Evolutionary conservation across 2,329 filamentous ascomycete species (phyloP), one percentile per base, ranked within the genome.

Genomic region (Sporothrix mexicana): DNA sequence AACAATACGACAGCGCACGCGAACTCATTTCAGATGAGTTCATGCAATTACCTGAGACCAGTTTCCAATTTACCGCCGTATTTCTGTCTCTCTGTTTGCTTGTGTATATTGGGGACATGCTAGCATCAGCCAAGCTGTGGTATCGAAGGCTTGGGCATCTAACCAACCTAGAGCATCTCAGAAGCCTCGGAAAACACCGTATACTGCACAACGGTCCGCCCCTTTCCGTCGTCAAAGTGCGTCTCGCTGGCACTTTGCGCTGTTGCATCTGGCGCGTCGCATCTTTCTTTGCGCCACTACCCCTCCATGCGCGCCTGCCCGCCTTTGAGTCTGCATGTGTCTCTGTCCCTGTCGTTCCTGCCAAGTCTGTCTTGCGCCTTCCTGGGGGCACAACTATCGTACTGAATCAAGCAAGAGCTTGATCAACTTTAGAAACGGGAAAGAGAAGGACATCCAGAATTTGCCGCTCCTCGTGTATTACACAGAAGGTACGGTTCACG

Each of bases 251-350:
- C 51, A 53, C 15, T 23, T 41, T 30, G 57, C 25, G 23, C 30
- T 61, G 57, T 12, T 49, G 41, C 41, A 66, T 66, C 61, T 20
- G 30, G 59, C 59, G 45, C 23, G 23, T 67, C 64, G 45, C 62
- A 67, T 51, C 23, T 67, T 20, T 51, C 23, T 67, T 20, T 25
- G 47, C 64, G 64, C 64, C 45, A 15, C 13, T 51, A 25, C 62
- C 64, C 64, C 64, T 51, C 64, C 45, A 51, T 51, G 23, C 64
- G 45, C 64, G 43, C 43, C 17, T 30, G 23, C 15, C 20, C 43
- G 20, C 62, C 10, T 30, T 47, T n/a, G 30, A 36, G 7, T 36
- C 30, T 36, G 30, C 30, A 36, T 36, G 4, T 36, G 30, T 36
- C 30, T 36, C 30, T 7, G 23, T n/a, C 6, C 47, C 64, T 25